phyloP scores from a whole-genome alignment of 73 alveolate genomes.

The Uronychia setigera region DNA sequence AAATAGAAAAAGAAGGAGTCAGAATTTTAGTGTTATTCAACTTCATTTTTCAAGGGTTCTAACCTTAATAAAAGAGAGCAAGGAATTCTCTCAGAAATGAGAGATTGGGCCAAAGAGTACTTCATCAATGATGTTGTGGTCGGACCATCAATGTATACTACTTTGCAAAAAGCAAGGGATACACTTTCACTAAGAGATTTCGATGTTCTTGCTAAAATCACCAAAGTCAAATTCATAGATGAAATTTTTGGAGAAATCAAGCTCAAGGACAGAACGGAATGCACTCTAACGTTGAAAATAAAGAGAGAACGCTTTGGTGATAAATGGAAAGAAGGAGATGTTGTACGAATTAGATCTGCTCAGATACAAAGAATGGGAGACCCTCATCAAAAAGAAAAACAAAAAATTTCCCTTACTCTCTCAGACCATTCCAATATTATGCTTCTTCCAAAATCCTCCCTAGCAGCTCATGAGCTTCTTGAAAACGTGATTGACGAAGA shows the following conservation, averaged over 20 bases:
- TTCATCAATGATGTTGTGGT: slow-evolving; percentile 35
- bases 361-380: slow-evolving; percentile 10
- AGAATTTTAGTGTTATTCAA: slow-evolving; percentile 5
- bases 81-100: slow-evolving; percentile 4
- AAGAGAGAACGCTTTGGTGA: slow-evolving; percentile 27
- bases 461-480: slow-evolving; percentile 16
- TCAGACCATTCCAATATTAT: slow-evolving; percentile 44
- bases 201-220: slow-evolving; percentile 43
- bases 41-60: slow-evolving; percentile 25
- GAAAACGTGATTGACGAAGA: slow-evolving; percentile 42
- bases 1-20: slow-evolving; percentile 1
- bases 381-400: slow-evolving; percentile 6
- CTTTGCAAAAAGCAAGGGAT: slow-evolving; percentile 30
- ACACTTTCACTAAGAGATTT: slow-evolving; percentile 18
- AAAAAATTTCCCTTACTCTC: slow-evolving; percentile 11
- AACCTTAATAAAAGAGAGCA: slow-evolving; percentile 19
- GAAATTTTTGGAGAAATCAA: slow-evolving; percentile 28
- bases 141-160: slow-evolving; percentile 25
- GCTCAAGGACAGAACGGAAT: slow-evolving; percentile 35
- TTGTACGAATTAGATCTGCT: slow-evolving; percentile 58
- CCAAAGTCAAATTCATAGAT: slow-evolving; percentile 39
- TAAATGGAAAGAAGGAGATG: slow-evolving; percentile 22
- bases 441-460: slow-evolving; percentile 13
- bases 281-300: neutral
- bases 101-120: slow-evolving; percentile 30